Evolutionary conservation across 2,329 filamentous ascomycete species (phyloP).

Genomic region (Geosmithia putterillii): DNA sequence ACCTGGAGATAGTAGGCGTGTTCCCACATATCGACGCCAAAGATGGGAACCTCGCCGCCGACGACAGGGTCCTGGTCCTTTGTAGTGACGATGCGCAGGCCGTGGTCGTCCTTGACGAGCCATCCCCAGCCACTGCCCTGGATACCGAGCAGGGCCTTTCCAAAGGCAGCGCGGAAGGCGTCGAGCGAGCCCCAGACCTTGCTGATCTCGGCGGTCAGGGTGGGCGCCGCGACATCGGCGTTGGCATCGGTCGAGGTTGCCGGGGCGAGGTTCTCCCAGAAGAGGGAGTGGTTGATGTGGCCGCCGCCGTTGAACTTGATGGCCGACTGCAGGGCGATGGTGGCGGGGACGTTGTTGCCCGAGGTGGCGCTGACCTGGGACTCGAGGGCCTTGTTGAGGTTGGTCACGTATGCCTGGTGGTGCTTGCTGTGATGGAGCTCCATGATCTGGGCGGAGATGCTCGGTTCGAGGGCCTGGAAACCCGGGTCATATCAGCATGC

Average conservation of each 20-base stretch:
- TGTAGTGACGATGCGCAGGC: slow-evolving; percentile 63
- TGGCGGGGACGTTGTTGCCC: slow-evolving; percentile 45
- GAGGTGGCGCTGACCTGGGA: slow-evolving; percentile 44
- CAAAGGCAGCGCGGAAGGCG: slow-evolving; percentile 54
- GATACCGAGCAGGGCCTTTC: slow-evolving; percentile 51
- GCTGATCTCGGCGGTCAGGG: slow-evolving; percentile 47
- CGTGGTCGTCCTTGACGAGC: slow-evolving; percentile 55
- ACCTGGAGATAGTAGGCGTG: slow-evolving; percentile 83
- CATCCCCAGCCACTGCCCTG: slow-evolving; percentile 86
- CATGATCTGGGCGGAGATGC: slow-evolving; percentile 71
- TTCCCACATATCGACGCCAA: slow-evolving; percentile 87
- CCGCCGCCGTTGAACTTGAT: slow-evolving; percentile 87
- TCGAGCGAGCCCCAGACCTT: slow-evolving; percentile 57
- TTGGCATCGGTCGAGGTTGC: slow-evolving; percentile 44
- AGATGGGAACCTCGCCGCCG: slow-evolving; percentile 50
- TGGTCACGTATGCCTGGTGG: slow-evolving; percentile 67
- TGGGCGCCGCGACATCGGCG: slow-evolving; percentile 36
- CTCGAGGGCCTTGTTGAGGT: slow-evolving; percentile 56
- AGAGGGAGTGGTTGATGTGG: slow-evolving; percentile 86
- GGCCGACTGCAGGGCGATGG: slow-evolving; percentile 54
- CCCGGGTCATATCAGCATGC: background rate
- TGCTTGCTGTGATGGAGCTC: slow-evolving; percentile 70
- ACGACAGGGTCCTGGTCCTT: slow-evolving; percentile 76
- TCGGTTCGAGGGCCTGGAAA: slow-evolving; percentile 53
- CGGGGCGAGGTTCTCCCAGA: slow-evolving; percentile 75